phyloP scores from a whole-genome alignment of 2,329 filamentous ascomycete species.

The Aaosphaeria arxii region DNA sequence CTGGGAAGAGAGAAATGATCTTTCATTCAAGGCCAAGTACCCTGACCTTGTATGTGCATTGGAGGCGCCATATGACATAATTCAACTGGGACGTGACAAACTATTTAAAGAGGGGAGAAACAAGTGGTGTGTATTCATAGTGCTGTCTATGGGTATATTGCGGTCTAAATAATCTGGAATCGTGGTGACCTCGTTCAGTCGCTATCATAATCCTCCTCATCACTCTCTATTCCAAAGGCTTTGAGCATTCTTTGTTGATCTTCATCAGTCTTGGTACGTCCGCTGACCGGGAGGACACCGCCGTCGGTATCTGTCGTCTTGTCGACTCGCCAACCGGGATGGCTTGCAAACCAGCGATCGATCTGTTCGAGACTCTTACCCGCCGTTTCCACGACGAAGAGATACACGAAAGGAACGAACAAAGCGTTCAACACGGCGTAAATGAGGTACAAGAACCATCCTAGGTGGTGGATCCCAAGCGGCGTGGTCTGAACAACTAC shows the following conservation, averaged over 20 bases:
- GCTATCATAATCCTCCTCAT: not conserved
- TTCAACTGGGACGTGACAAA: no score
- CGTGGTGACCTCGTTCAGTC: no score
- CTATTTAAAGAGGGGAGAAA: no score
- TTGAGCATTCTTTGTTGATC: not conserved
- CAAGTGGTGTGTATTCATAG: no score
- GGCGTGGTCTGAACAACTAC: constrained; percentile 6
- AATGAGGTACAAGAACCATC: constrained; percentile 16
- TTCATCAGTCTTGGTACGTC: not conserved
- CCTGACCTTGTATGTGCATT: no score
- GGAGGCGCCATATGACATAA: no score
- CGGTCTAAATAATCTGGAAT: no score
- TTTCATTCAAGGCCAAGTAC: no score
- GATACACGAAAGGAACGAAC: constrained; percentile 45
- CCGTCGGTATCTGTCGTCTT: not conserved
- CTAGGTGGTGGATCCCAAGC: constrained; percentile 26
- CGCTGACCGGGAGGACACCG: not conserved
- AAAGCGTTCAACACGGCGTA: constrained; percentile 15
- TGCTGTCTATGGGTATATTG: no score
- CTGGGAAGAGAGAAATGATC: no score
- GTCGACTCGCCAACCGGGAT: not conserved
- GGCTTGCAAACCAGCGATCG: not conserved
- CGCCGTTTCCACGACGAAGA: constrained; percentile 50
- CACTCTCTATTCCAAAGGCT: not conserved
- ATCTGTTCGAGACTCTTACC: constrained; percentile 47